Conservation (phyloP, 2,329 filamentous ascomycete genomes). For the Exserohilum turcica region DNA sequence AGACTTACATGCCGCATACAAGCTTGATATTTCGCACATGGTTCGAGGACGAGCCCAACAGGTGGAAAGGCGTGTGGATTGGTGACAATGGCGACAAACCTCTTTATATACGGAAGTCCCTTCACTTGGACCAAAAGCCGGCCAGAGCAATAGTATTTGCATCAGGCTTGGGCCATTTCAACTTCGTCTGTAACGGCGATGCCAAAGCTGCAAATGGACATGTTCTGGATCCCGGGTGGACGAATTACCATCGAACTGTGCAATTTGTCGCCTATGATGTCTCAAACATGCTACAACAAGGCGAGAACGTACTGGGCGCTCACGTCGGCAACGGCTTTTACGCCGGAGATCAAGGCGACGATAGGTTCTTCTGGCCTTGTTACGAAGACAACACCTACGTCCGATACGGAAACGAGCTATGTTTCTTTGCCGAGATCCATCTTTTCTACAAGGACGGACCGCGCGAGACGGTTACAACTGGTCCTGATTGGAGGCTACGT, state of each 20-base stretch:
- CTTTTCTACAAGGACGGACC: conserved; percentile 47
- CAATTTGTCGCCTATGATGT: conserved; percentile 54
- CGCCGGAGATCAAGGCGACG: conserved; percentile 49
- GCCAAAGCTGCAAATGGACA: conserved; percentile 41
- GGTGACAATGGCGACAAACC: conserved; percentile 50
- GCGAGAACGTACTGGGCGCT: conserved; percentile 46
- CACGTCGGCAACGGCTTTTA: conserved; percentile 54
- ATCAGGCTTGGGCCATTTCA: conserved; percentile 51
- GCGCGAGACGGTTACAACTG: conserved; percentile 45
- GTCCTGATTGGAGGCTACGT: conserved; percentile 47
- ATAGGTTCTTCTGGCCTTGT: conserved; percentile 53
- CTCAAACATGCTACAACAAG: conserved; percentile 38
- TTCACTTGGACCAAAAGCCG: conserved; percentile 39
- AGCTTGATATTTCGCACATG: conserved; percentile 51
- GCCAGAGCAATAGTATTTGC: conserved; percentile 45
- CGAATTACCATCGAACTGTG: conserved; percentile 49
- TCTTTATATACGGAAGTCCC: conserved; percentile 47
- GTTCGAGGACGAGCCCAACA: conserved; percentile 50
- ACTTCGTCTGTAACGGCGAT: conserved; percentile 46
- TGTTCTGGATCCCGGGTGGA: conserved; percentile 46
- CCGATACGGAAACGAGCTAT: conserved; percentile 44
- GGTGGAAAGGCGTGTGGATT: conserved; percentile 52
- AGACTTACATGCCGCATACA: conserved; percentile 52
- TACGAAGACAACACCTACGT: conserved; percentile 52
- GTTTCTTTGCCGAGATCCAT: conserved; percentile 51